Evolutionary conservation across 208 protist genomes (phyloP), one percentile per base, ranked within the genome.

Genomic region (Crithidia sp.): DNA sequence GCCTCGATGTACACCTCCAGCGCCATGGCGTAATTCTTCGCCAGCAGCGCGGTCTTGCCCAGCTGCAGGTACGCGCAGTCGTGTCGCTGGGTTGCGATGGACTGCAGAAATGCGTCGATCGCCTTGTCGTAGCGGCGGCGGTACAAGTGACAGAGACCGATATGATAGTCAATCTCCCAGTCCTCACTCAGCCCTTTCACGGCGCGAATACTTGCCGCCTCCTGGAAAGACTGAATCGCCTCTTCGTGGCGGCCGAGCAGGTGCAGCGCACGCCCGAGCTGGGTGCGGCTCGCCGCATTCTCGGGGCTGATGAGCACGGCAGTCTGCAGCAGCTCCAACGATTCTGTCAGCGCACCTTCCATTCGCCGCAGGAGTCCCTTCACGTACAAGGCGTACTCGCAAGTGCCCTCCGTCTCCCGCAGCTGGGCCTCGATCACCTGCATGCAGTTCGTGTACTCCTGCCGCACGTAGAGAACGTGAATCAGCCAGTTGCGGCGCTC

Each of bases 401-500:
- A 98, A 53, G 78, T 82, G 17, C 92, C 94, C 37, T 78, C 81
- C 44, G 83, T 88, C 67, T 96, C 85, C 13, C 79, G 66, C 41
- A 98, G 79, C 70, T 97, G 91, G 0, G 86, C 62, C 49, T 99
- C 96, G 55, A 99, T 97, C 4, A 98, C 77, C 37, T 59, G 63
- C 41, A 96, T 57, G 79, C 96, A 98, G 44, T 91, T 84, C 19
- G 76, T 76, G 78, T 92, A 97, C 58, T 98, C 93, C 61, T 98
- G 88, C 10, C 87, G 83, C n/a, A 89, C 69, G 78, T 96, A 99
- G 17, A 98, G 83, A 59, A 93, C 49, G 64, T 99, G 95, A 54
- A 99, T 98, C 13, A 98, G 81, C 87, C 95, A 98, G 84, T 99
- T 99, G 17, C 87, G 85, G 19, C 87, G 81, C 68, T 98, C 95